phyloP scores from a whole-genome alignment of 306 rosid genomes.

The Acacia acuminata region DNA sequence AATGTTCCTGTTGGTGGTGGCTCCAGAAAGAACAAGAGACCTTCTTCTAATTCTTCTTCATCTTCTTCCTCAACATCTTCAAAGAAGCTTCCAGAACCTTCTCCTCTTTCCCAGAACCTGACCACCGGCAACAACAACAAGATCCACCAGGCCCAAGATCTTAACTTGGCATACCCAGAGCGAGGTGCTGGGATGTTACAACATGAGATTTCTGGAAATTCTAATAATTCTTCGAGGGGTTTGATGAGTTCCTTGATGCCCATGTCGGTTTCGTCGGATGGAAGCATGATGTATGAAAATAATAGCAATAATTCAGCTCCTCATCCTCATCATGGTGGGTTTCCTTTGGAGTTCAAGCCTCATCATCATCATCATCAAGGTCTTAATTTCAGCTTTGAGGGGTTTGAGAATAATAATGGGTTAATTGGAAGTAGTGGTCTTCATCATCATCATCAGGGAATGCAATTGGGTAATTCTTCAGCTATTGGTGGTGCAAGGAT shows the following conservation, averaged over 20 bases:
- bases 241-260: slow-evolving; percentile 67
- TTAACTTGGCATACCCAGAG: slow-evolving; percentile 76
- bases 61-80: slow-evolving; percentile 41
- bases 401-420: slow-evolving; percentile 58
- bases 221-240: slow-evolving; percentile 43
- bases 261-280: slow-evolving; percentile 38
- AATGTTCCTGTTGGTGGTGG: slow-evolving; percentile 99
- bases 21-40: slow-evolving; percentile 89
- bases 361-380: slow-evolving; percentile 26
- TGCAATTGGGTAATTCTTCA: slow-evolving; percentile 40
- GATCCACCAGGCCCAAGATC: slow-evolving; percentile 85
- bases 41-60: slow-evolving; percentile 48
- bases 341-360: slow-evolving; percentile 67
- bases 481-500: slow-evolving; percentile 62
- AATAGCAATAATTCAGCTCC: slow-evolving; percentile 23
- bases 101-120: slow-evolving; percentile 59
- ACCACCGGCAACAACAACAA: slow-evolving; percentile 42
- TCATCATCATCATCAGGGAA: slow-evolving; percentile 45
- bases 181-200: neutral
- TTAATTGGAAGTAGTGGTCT: slow-evolving; percentile 49
- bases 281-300: slow-evolving; percentile 36
- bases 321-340: slow-evolving; percentile 37
- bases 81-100: slow-evolving; percentile 50
- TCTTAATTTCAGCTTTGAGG: slow-evolving; percentile 68
- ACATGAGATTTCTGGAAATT: slow-evolving; percentile 1